Percentiles rank a stretch among this genome's conserved stretches.
phyloP scores from a whole-genome alignment of 2,329 filamentous ascomycete genomes.

The Xylariales sp. region DNA sequence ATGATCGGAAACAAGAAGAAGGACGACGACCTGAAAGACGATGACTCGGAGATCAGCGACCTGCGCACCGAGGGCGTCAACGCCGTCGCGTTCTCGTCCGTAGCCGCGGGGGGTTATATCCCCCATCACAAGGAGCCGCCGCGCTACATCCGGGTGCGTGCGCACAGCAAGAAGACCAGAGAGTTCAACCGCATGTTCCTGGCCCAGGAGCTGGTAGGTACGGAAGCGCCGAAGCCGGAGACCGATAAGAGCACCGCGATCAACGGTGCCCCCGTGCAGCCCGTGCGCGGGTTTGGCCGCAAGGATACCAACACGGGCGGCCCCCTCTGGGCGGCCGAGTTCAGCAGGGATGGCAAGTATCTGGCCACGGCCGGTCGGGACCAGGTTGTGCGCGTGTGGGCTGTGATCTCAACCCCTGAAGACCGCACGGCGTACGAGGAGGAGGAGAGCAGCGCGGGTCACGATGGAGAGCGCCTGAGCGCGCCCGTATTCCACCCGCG shows the following conservation, averaged over 20 bases:
- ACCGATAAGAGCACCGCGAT: conserved; percentile 15
- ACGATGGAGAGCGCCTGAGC: conserved; percentile 62
- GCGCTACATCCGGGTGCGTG: conserved; percentile 81
- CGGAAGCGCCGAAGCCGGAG: conserved; percentile 16
- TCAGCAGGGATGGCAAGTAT: conserved; percentile 87
- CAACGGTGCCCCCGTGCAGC: conserved; percentile 5
- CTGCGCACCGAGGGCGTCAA: conserved; percentile 74
- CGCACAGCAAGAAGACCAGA: conserved; percentile 73
- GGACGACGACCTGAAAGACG: conserved; percentile 50
- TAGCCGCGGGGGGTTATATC: conserved; percentile 70
- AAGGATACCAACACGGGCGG: conserved; percentile 44
- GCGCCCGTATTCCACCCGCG: conserved; percentile 85
- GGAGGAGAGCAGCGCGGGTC: conserved; percentile 51
- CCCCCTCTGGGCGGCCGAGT: conserved; percentile 89
- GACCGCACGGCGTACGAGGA: conserved; percentile 72
- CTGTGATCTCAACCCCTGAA: conserved; percentile 76
- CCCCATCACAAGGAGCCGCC: conserved; percentile 86
- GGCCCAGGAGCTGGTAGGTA: conserved; percentile 80
- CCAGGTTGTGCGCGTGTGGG: conserved; percentile 79
- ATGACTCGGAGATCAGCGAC: conserved; percentile 66
- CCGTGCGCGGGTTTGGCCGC: conserved; percentile 16
- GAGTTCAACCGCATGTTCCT: conserved; percentile 88
- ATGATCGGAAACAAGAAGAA: conserved; percentile 80
- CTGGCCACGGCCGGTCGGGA: conserved; percentile 92
- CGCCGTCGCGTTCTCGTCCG: conserved; percentile 75